A percentile compares a stretch with the other conserved stretches of the same genome.
These are phyloP conservation scores for Yarrowia porcina DNA, from an alignment of 805 yeast genomes.

Conservation along the genomic window DNA sequence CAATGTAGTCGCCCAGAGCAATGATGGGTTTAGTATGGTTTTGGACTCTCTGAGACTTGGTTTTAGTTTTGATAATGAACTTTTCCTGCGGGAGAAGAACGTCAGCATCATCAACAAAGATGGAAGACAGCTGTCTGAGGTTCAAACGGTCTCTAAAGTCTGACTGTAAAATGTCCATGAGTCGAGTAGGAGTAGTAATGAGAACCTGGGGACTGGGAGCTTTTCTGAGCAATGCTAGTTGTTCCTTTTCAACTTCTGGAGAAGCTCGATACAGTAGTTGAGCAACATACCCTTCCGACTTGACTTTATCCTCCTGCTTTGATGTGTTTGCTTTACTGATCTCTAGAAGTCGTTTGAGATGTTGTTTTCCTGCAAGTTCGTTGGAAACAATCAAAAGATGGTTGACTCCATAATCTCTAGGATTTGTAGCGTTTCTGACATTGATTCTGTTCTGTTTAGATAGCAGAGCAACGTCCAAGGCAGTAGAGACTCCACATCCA, in stretches of 20 bases:
- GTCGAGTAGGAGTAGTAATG: conserved; percentile 18
- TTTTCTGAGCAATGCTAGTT: neutral
- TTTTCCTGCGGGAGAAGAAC: conserved; percentile 13
- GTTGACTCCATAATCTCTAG: neutral
- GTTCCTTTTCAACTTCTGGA: conserved; percentile 11
- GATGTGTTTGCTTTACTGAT: neutral
- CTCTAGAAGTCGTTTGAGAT: neutral
- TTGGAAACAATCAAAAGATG: conserved; percentile 2
- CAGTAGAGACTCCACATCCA: conserved; percentile 13
- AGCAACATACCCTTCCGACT: neutral
- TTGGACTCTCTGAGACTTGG: neutral
- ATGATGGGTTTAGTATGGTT: conserved; percentile 11
- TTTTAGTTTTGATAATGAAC: conserved; percentile 1
- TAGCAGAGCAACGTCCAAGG: neutral
- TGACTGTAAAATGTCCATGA: conserved; percentile 21
- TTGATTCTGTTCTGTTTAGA: neutral
- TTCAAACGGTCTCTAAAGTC: conserved; percentile 7
- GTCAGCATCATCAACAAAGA: conserved; percentile 11
- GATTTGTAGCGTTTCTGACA: neutral
- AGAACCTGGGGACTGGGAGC: conserved; percentile 15
- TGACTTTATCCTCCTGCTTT: neutral
- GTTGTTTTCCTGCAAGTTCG: conserved; percentile 16
- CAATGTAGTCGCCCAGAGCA: conserved; percentile 7
- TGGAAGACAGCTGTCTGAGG: conserved; percentile 12
- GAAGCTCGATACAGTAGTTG: conserved; percentile 3